These are phyloP conservation scores for Ceriops tagal DNA, from an alignment of 345 rosid genomes.

Conservation along the genomic window DNA sequence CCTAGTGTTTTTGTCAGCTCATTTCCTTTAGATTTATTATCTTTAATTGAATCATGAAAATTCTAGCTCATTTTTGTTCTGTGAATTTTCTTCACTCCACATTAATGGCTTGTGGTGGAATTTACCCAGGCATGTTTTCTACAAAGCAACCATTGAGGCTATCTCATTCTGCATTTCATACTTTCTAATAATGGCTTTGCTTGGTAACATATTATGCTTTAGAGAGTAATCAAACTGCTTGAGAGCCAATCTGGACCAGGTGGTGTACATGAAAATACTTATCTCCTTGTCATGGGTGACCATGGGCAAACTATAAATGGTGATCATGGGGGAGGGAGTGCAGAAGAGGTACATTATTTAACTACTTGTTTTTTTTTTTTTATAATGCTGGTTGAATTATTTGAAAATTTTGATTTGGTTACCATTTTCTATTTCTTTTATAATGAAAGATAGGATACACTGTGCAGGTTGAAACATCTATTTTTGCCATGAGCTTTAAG, in stretches of 20 bases:
- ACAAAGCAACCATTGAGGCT: not conserved
- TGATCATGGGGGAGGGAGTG: conserved; percentile 98
- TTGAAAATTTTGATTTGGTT: not conserved
- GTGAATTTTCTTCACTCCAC: no score
- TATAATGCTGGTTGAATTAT: not conserved
- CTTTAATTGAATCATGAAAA: not conserved
- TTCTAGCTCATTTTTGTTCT: not conserved
- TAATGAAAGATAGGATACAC: not conserved
- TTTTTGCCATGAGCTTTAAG: conserved; percentile 85
- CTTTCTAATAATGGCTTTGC: not conserved
- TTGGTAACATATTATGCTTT: conserved; percentile 14
- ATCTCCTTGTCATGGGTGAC: conserved; percentile 93
- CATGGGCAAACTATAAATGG: conserved; percentile 97
- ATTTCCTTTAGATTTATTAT: not conserved
- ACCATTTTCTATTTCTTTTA: not conserved
- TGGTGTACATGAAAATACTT: conserved; percentile 73
- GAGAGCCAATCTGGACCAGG: conserved; percentile 71
- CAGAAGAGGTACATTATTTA: conserved; percentile 64
- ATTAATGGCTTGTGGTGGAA: no score
- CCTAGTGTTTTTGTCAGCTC: not conserved
- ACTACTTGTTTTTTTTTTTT: not conserved
- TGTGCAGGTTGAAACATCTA: conserved; percentile 82
- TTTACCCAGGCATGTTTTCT: no score
- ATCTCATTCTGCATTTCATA: not conserved
- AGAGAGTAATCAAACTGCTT: conserved; percentile 62